Percentiles rank a stretch among this genome's conserved stretches.
These are phyloP conservation scores for Arthonia radiata DNA, from an alignment of 495 filamentous ascomycete species.

Conservation along the genomic window DNA sequence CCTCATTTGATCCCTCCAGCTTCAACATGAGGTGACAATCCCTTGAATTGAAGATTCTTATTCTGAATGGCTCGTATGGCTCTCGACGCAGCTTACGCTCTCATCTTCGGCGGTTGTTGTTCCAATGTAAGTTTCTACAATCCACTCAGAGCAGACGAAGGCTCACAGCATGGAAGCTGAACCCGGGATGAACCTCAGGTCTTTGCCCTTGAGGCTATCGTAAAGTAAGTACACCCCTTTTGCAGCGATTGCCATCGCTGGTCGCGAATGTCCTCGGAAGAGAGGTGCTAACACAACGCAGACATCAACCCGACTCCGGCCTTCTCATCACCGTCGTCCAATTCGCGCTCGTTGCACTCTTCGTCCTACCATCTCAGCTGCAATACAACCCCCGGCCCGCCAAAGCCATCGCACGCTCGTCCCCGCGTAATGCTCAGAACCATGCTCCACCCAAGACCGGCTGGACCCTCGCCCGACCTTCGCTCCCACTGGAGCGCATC, in stretches of 20 bases:
- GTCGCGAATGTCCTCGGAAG: no score
- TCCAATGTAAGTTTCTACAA: conserved; percentile 59
- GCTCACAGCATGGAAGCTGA: no score
- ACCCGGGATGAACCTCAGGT: conserved; percentile 34
- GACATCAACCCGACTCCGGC: conserved; percentile 26
- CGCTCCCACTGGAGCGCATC: conserved; percentile 69
- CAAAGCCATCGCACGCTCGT: conserved; percentile 36
- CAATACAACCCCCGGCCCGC: conserved; percentile 24
- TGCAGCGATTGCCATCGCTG: no score
- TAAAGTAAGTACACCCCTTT: conserved; percentile 51
- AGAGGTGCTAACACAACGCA: conserved; percentile 6
- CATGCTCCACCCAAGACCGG: neutral
- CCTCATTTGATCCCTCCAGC: no score
- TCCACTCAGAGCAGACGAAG: no score
- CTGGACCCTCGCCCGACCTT: neutral
- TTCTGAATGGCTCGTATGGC: no score
- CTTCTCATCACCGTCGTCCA: conserved; percentile 85
- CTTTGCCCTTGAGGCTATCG: conserved; percentile 83
- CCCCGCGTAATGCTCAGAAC: conserved; percentile 29
- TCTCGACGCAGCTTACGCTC: no score
- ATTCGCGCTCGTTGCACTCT: conserved; percentile 58
- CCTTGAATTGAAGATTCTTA: no score
- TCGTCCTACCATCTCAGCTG: conserved; percentile 37
- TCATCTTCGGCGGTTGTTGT: conserved; percentile 96
- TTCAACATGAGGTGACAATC: no score